These are phyloP conservation scores for Lolium rigidum DNA, from an alignment of 176 grass and related monocot genomes.

Conservation along the genomic window DNA sequence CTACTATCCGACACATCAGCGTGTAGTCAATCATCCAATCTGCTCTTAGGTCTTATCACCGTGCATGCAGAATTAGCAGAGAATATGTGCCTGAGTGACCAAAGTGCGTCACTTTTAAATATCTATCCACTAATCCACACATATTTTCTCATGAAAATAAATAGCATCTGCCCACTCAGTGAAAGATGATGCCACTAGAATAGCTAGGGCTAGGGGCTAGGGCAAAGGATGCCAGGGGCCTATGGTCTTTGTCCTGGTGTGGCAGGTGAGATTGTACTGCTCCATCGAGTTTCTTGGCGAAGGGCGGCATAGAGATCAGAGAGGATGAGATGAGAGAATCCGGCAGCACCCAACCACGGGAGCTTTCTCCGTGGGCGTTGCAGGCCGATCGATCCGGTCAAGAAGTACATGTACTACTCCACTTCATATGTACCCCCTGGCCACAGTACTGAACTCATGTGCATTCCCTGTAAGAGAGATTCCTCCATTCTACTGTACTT, in stretches of 20 bases:
- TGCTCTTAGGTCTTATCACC: conserved; percentile 13
- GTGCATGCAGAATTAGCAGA: conserved; percentile 11
- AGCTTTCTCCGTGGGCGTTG: conserved; percentile 26
- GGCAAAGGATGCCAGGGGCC: not conserved
- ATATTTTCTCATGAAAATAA: not conserved
- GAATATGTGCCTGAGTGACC: conserved; percentile 17
- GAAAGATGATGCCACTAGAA: not conserved
- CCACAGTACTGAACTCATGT: conserved; percentile 44
- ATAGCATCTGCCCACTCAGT: not conserved
- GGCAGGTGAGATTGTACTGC: conserved; percentile 24
- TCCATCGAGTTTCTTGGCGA: conserved; percentile 5
- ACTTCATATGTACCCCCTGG: conserved; percentile 3
- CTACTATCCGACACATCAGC: not conserved
- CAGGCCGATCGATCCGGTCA: conserved; percentile 39
- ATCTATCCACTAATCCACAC: not conserved
- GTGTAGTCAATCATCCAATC: conserved; percentile 30
- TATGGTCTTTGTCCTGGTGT: not conserved
- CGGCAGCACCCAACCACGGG: conserved; percentile 29
- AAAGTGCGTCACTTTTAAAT: not conserved
- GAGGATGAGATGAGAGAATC: conserved; percentile 17
- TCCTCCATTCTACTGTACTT: conserved; percentile 59
- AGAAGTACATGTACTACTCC: conserved; percentile 22
- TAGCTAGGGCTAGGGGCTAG: not conserved
- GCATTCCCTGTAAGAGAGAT: conserved; percentile 51
- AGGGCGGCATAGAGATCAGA: not conserved